Base-by-base conservation (phyloP, 1,284 basidiomycete species). In the Vanrija sp. region DNA sequence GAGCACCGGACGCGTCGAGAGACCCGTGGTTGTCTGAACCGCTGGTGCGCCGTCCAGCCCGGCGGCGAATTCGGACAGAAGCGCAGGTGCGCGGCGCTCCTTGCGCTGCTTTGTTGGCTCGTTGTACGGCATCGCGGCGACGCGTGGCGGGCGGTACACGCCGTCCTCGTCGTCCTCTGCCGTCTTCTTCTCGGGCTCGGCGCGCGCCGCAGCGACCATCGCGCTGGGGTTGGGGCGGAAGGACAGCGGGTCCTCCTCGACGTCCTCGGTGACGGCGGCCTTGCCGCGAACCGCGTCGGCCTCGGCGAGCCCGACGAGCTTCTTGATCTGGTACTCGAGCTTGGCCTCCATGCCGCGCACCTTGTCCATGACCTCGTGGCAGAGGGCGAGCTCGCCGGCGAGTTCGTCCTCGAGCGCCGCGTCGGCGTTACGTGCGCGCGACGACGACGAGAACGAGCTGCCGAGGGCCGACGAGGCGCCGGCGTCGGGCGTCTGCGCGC, bases 311-410 rank as follows among this genome's bases (percentile, higher is more conserved):
- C 85, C 82, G 29, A 93, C 83, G 19, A 96, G 83, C 73, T 98
- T 97, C 67, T 97, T 93, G 67, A 98, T 90, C 74, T 98, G 94
- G 73, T 98, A 96, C 58, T 85, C 86, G 82, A 98, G 87, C 67
- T 89, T 86, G 52, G 81, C 82, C 75, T 98, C 94, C 39, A 98
- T 65, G 0, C 78, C 77, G 26, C 75, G 68, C 25, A 79, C 72
- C 65, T 80, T 81, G 53, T 82, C 80, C 71, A 79, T 74, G n/a
- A 78, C 70, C 52, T 78, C 76, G 47, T 83, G 64, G 68, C 71
- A 57, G 62, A 71, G 49, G 16, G 65, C 56, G 43, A 74, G 56
- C 54, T 74, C 70, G 1, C 71, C 67, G 5, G 68, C 63, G 3
- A 75, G 48, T 34, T 72, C 67, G 39, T 66, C 52, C 38, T 57